These are phyloP conservation scores for Xylariaceae sp. DNA, from an alignment of 2,329 filamentous ascomycete genomes.

Conservation along the genomic window DNA sequence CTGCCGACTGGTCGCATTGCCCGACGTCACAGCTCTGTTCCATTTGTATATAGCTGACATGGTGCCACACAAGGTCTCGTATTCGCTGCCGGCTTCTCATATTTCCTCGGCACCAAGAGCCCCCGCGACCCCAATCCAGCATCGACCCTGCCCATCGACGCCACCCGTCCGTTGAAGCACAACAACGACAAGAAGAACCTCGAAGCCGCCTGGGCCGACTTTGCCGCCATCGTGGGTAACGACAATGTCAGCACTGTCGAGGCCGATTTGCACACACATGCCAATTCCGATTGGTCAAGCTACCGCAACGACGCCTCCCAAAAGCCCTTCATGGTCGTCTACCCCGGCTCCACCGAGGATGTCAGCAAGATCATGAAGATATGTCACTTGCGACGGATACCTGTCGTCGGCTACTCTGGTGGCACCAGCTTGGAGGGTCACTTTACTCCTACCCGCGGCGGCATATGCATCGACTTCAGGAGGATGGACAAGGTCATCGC, in stretches of 20 bases:
- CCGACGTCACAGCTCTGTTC: background rate
- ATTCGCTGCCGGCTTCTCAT: constrained; percentile 48
- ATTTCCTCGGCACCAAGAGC: constrained; percentile 56
- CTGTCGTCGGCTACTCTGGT: constrained; percentile 71
- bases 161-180: constrained; percentile 49
- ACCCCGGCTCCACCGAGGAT: constrained; percentile 68
- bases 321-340: constrained; percentile 64
- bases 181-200: constrained; percentile 60
- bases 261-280: constrained; percentile 52
- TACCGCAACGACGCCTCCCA: constrained; percentile 48
- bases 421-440: constrained; percentile 77
- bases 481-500: constrained; percentile 69
- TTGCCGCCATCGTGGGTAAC: constrained; percentile 59
- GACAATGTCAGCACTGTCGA: constrained; percentile 61
- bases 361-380: constrained; percentile 73
- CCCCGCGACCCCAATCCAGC: constrained; percentile 46
- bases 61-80: constrained; percentile 42
- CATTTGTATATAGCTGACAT: constrained; percentile 2
- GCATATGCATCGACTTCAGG: constrained; percentile 72
- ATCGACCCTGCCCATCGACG: constrained; percentile 58
- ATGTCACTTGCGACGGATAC: constrained; percentile 66
- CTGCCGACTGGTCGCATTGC: too few species aligned
- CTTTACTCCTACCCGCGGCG: constrained; percentile 67
- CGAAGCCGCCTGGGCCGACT: constrained; percentile 67
- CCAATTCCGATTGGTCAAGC: constrained; percentile 61